Base-by-base conservation (phyloP, 108 stramenopile genomes). In the Pseudonitzschia multiseries region DNA sequence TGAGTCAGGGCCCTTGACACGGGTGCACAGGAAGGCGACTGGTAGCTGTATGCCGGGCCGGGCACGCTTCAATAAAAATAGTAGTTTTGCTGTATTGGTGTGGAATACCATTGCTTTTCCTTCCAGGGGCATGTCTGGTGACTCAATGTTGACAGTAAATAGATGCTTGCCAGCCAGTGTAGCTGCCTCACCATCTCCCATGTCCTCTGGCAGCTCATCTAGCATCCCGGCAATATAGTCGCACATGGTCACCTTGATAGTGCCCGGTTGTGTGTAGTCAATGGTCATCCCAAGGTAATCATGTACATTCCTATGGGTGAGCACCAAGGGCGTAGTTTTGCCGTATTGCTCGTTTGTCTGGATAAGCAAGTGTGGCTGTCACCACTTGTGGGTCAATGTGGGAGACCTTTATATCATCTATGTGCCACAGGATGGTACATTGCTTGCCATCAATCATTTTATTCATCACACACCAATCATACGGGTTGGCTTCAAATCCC, bases 391-490 rank as follows among this genome's bases (percentile, higher is more conserved):
- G 72, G 66, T 73, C 77, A 81, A n/a, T n/a, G n/a, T n/a, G n/a
- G n/a, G n/a, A n/a, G n/a, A n/a, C n/a, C n/a, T n/a, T n/a, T n/a
- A n/a, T n/a, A n/a, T n/a, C n/a, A n/a, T n/a, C n/a, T n/a, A n/a
- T n/a, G n/a, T n/a, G n/a, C n/a, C n/a, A n/a, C 13, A 68, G 42
- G 3, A 76, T 46, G 3, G 77, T 84, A 22, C 56, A 44, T 57
- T 84, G 83, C 2, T 57, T 36, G 2, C 77, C 78, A 20, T 83
- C 41, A 18, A 78, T 62, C 3, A 59, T 67, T 21, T 69, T 74
- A 69, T 86, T 86, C 5, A 79, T 78, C 17, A 83, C 52, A 57
- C 85, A 86, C 41, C 50, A 40, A 66, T 86, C 79, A 68, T 81
- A 83, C 18, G 82, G 79, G 62, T 86, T 86, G 2, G 76, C 17